Evolutionary conservation across 352 stramenopile genomes (phyloP).

Genomic region (Phytophthora ramorum): DNA sequence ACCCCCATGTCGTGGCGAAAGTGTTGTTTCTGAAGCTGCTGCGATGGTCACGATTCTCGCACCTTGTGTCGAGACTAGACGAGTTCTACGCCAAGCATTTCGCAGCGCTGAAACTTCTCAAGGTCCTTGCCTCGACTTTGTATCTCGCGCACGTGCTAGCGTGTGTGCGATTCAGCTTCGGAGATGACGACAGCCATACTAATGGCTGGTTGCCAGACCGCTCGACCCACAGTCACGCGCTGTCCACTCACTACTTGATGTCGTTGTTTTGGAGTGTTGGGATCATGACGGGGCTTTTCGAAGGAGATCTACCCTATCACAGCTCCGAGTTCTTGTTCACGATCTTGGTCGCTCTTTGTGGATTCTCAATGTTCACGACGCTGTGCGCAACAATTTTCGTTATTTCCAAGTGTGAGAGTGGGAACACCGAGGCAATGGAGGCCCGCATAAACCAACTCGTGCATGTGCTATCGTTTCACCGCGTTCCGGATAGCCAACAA

Average conservation of each 20-base stretch:
- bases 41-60: slow-evolving; percentile 44
- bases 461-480: slow-evolving; percentile 71
- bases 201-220: slow-evolving; percentile 31
- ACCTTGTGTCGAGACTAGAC: slow-evolving; percentile 61
- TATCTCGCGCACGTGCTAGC: slow-evolving; percentile 66
- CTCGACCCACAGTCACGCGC: slow-evolving; percentile 3
- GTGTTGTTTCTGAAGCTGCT: slow-evolving; percentile 52
- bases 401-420: slow-evolving; percentile 79
- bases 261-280: slow-evolving; percentile 75
- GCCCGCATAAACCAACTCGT: slow-evolving; percentile 76
- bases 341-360: slow-evolving; percentile 63
- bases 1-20: slow-evolving; percentile 29
- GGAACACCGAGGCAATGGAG: slow-evolving; percentile 59
- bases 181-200: slow-evolving; percentile 40
- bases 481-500: slow-evolving; percentile 59
- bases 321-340: slow-evolving; percentile 69
- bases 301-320: slow-evolving; percentile 37
- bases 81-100: slow-evolving; percentile 71
- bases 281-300: slow-evolving; percentile 46
- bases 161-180: slow-evolving; percentile 60
- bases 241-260: slow-evolving; percentile 47
- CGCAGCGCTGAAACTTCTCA: slow-evolving; percentile 49
- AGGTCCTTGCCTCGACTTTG: slow-evolving; percentile 54
- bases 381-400: slow-evolving; percentile 80
- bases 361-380: slow-evolving; percentile 74